Base-by-base conservation (phyloP, 371 early-diverging fungal genomes). In the Mucor racemosus region DNA sequence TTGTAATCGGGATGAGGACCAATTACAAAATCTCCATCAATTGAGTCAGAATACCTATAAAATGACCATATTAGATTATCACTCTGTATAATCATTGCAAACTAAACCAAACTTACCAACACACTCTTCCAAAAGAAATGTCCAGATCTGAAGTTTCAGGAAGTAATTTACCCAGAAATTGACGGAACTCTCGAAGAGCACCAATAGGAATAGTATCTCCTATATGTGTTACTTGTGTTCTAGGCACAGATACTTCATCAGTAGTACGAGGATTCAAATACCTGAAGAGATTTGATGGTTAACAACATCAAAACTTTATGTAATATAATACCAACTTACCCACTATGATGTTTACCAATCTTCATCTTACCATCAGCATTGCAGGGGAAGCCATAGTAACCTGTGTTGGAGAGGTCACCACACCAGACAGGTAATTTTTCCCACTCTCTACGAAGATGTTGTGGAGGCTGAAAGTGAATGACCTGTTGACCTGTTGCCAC, bases 401-500 rank as follows among this genome's bases (percentile, higher is more conserved):
- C 78, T 7, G 77, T 82, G 17, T 77, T 64, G 0, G 80, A 76
- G 5, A 86, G 35, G 64, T 86, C 84, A 11, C 76, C 86, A 46
- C 81, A 75, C 87, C 86, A 88, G 0, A 84, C 84, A 9, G 86
- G 86, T n/a, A 77, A 70, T 13, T 76, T 66, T 55, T 66, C 65
- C 70, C 65, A 69, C 26, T 53, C 48, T 48, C 17, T 26, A 13
- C 44, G 14, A 35, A 62, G 50, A 36, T 44, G 38, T 15, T 67
- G 38, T 53, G 74, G 73, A 9, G 73, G 70, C 15, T 69, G 58
- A 58, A 87, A 77, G 8, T 86, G 86, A 21, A 86, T 64, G 4
- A 88, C 89, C 21, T 84, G 73, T 64, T 86, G 84, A 11, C 85
- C 86, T 10, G 81, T 73, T 2, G 89, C 84, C 4, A 66, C 66